phyloP scores from a whole-genome alignment of 257 asterid genomes.

The Oldenlandia corymbosa region DNA sequence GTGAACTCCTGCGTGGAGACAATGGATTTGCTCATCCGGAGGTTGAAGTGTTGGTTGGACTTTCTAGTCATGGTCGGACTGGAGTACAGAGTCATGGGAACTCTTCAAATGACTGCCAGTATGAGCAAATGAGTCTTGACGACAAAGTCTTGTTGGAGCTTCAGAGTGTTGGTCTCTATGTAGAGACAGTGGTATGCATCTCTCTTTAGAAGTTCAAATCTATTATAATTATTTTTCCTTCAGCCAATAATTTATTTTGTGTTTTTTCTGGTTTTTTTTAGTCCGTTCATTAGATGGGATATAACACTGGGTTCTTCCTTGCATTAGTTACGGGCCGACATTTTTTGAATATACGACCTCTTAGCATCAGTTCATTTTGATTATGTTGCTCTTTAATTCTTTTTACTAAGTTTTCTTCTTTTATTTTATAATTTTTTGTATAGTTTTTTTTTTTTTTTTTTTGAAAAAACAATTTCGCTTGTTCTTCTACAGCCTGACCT shows the following conservation, averaged over 20 bases:
- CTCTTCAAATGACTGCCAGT: constrained; percentile 50
- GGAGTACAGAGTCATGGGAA: constrained; percentile 40
- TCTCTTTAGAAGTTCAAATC: constrained; percentile 9
- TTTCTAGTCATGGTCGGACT: constrained; percentile 45
- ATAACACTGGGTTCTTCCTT: neutral
- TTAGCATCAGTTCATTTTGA: constrained; percentile 1
- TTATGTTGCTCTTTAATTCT: neutral
- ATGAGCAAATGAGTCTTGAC: constrained; percentile 65
- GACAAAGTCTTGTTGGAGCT: constrained; percentile 74
- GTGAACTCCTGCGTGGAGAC: constrained; percentile 45
- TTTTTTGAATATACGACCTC: neutral
- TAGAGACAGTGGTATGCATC: constrained; percentile 80
- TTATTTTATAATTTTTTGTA: too few species aligned
- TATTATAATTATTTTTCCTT: constrained; percentile 8
- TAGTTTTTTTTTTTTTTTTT: constrained; percentile 3
- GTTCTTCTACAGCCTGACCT: constrained; percentile 62
- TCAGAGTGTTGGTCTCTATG: constrained; percentile 63
- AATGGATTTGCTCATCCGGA: constrained; percentile 53
- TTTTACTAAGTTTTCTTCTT: constrained; percentile 1
- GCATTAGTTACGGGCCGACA: neutral
- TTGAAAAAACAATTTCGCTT: too few species aligned
- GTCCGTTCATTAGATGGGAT: neutral
- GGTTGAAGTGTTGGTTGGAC: constrained; percentile 59
- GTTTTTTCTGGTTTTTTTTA: constrained; percentile 8
- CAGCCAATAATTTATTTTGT: constrained; percentile 8